Conservation (phyloP, 441 rosid genomes). For the Manihot esculenta region DNA sequence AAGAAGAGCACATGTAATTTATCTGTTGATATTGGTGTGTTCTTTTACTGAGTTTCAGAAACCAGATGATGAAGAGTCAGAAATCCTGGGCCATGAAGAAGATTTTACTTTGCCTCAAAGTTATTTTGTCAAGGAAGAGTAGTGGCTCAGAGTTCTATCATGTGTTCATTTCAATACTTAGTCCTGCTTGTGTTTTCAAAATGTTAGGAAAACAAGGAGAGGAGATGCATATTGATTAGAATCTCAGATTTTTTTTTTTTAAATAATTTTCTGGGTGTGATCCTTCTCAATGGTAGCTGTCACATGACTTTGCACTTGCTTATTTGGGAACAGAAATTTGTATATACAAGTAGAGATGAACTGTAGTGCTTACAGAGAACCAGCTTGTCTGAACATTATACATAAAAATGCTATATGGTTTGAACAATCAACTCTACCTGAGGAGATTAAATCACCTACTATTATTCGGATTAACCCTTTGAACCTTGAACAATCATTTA, state of each 20-base stretch:
- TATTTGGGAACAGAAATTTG: slow-evolving; percentile 9
- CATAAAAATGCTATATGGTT: too few relatives aligned
- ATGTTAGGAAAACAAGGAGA: slow-evolving; percentile 10
- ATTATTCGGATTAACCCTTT: too few relatives aligned
- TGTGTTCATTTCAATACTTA: neutral
- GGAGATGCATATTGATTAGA: neutral
- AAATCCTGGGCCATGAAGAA: slow-evolving; percentile 76
- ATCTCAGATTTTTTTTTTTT: neutral
- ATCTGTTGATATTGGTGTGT: slow-evolving; percentile 4
- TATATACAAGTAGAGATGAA: slow-evolving; percentile 5
- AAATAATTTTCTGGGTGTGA: neutral
- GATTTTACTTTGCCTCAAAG: slow-evolving; percentile 84
- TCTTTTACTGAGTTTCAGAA: slow-evolving; percentile 45
- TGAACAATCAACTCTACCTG: too few relatives aligned
- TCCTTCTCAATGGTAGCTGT: neutral
- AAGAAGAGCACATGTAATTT: neutral
- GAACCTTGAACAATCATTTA: too few relatives aligned
- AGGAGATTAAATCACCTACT: too few relatives aligned
- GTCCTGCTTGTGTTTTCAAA: slow-evolving; percentile 12
- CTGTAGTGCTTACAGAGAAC: too few relatives aligned
- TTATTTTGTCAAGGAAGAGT: slow-evolving; percentile 81
- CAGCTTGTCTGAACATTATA: too few relatives aligned
- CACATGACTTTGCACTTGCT: neutral
- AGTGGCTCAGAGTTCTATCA: slow-evolving; percentile 20
- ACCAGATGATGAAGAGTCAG: slow-evolving; percentile 85